Evolutionary conservation across 768 basidiomycete genomes (phyloP).

Genomic region (Psilocybe azurescens): DNA sequence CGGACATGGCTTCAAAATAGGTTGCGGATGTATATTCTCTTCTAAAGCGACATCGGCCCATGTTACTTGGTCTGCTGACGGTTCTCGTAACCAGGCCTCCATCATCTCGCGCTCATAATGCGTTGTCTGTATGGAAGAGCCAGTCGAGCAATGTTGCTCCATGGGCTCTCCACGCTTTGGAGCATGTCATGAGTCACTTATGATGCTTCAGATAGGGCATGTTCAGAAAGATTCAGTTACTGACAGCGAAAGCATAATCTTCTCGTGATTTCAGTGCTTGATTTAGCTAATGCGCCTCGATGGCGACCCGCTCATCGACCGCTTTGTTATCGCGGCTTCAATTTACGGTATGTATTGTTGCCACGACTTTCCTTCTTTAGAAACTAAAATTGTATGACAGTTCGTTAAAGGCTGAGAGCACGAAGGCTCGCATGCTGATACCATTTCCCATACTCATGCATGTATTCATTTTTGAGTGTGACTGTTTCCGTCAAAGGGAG

Average conservation of each 20-base stretch:
- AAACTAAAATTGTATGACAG: neutral
- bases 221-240: no score
- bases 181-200: neutral
- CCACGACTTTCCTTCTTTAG: neutral
- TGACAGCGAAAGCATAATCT: neutral
- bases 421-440: neutral
- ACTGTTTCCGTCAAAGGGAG: conserved; percentile 10
- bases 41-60: neutral
- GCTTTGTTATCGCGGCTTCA: conserved; percentile 5
- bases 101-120: neutral
- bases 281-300: neutral
- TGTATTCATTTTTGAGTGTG: conserved; percentile 1
- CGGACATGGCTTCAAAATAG: neutral
- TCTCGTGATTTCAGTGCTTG: neutral
- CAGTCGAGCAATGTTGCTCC: neutral
- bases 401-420: neutral
- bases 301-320: neutral
- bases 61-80: neutral
- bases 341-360: conserved; percentile 11
- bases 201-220: neutral
- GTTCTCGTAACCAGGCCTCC: neutral
- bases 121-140: neutral
- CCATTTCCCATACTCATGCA: neutral
- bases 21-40: neutral
- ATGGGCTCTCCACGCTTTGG: neutral